These are phyloP conservation scores for Globisporangium abappressorium DNA, from an alignment of 352 stramenopile genomes.

Conservation along the genomic window DNA sequence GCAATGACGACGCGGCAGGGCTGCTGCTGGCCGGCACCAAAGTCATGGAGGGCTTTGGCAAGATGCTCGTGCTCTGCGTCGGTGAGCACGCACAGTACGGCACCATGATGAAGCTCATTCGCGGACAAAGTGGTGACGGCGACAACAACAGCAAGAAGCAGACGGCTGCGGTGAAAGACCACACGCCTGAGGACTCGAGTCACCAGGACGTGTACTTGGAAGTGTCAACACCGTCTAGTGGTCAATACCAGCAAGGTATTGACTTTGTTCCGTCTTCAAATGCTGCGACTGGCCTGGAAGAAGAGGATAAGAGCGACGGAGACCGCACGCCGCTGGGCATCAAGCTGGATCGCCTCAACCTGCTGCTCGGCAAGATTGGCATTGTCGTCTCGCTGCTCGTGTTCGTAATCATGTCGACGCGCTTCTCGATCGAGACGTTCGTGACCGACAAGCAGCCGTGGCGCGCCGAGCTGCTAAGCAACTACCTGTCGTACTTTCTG, in stretches of 20 bases:
- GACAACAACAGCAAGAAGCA: neutral
- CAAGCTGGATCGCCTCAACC: slow-evolving; percentile 75
- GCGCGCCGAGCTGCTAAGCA: slow-evolving; percentile 33
- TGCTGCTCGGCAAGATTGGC: slow-evolving; percentile 65
- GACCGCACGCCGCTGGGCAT: slow-evolving; percentile 47
- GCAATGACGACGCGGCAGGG: slow-evolving; percentile 20
- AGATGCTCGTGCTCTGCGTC: slow-evolving; percentile 86
- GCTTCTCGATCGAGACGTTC: slow-evolving; percentile 62
- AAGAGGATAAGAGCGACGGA: neutral
- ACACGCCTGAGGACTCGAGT: neutral
- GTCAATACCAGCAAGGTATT: neutral
- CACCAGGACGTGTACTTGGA: neutral
- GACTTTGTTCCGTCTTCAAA: neutral
- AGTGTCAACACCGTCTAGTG: slow-evolving; percentile 1
- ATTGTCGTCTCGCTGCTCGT: slow-evolving; percentile 57
- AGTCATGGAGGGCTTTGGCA: slow-evolving; percentile 70
- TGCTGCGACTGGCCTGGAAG: neutral
- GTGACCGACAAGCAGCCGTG: slow-evolving; percentile 36
- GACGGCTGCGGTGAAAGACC: neutral
- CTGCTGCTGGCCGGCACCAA: slow-evolving; percentile 82
- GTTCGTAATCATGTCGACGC: slow-evolving; percentile 53
- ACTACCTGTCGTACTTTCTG: slow-evolving; percentile 84
- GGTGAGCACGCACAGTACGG: slow-evolving; percentile 83
- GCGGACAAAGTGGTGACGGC: slow-evolving; percentile 7
- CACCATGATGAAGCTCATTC: slow-evolving; percentile 70